A percentile compares a stretch with the other conserved stretches of the same genome.
phyloP scores from a whole-genome alignment of 768 basidiomycete genomes.

The Pleurotus djamor region DNA sequence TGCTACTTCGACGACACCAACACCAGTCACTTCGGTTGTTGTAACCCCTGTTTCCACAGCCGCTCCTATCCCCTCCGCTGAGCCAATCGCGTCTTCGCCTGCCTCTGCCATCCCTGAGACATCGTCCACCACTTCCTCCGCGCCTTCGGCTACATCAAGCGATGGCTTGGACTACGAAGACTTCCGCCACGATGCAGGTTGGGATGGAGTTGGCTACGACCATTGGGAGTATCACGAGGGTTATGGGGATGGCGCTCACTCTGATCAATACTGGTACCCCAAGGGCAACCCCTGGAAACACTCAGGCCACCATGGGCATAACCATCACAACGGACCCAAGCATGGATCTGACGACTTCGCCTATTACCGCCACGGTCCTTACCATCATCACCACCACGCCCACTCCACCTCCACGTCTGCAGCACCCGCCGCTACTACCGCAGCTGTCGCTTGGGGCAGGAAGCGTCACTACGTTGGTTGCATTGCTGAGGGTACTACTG shows the following conservation, averaged over 20 bases:
- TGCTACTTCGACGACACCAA: too few species aligned
- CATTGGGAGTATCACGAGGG: slow-evolving; percentile 7
- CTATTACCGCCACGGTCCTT: not conserved
- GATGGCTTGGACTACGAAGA: not conserved
- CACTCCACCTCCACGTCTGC: not conserved
- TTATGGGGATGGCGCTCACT: not conserved
- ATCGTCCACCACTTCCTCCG: not conserved
- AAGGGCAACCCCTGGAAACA: not conserved
- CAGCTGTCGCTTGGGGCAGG: not conserved
- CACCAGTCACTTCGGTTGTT: too few species aligned
- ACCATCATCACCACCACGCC: not conserved
- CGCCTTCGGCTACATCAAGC: not conserved
- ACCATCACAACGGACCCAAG: not conserved
- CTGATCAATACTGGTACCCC: slow-evolving; percentile 1
- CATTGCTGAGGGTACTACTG: not conserved
- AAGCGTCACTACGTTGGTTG: slow-evolving; percentile 4
- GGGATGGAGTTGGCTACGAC: slow-evolving; percentile 1
- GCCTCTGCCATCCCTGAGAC: not conserved
- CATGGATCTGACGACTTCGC: not conserved
- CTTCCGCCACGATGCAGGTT: slow-evolving; percentile 6
- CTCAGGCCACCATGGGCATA: not conserved
- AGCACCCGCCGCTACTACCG: not conserved
- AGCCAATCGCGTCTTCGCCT: not conserved
- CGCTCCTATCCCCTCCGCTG: too few species aligned
- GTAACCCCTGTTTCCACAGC: too few species aligned